Conservation (phyloP, 2,329 filamentous ascomycete species). For the Bipolaris bicolor region DNA sequence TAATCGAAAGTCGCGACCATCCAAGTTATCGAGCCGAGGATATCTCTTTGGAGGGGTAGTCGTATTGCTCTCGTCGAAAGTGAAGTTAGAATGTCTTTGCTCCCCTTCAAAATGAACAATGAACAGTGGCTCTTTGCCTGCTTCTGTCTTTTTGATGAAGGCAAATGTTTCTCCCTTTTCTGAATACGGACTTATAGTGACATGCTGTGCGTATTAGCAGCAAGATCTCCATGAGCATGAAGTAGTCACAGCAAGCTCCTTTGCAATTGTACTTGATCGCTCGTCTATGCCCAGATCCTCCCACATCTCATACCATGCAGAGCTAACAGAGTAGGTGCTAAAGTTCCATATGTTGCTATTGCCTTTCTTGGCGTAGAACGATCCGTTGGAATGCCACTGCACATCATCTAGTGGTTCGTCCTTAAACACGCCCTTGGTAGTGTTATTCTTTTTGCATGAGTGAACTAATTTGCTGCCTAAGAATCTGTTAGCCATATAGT, state of each 20-base stretch:
- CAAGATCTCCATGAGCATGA: neutral
- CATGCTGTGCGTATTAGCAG: constrained; percentile 26
- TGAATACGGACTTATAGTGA: constrained; percentile 30
- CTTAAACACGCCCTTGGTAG: constrained; percentile 22
- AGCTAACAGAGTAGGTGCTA: constrained; percentile 5
- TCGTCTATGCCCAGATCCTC: neutral
- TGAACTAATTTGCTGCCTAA: constrained; percentile 13
- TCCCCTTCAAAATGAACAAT: constrained; percentile 28
- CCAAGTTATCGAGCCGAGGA: constrained; percentile 4
- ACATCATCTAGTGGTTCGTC: constrained; percentile 11
- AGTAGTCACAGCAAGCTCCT: constrained; percentile 30
- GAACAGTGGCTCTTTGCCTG: constrained; percentile 20
- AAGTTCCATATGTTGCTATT: constrained; percentile 20
- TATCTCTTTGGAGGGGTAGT: neutral
- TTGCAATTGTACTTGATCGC: constrained; percentile 2
- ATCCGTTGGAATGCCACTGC: constrained; percentile 32
- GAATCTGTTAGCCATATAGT: neutral
- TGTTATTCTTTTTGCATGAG: neutral
- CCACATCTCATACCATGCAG: constrained; percentile 32
- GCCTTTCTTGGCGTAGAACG: constrained; percentile 25
- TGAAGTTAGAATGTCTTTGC: constrained; percentile 17
- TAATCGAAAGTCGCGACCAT: constrained; percentile 18
- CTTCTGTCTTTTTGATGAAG: constrained; percentile 33
- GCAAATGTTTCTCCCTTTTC: constrained; percentile 29
- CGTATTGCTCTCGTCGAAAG: neutral